A percentile compares a stretch with the other conserved stretches of the same genome.
phyloP scores from a whole-genome alignment of 202 grass and related monocot genomes.

The Hordeum pubiflorum region DNA sequence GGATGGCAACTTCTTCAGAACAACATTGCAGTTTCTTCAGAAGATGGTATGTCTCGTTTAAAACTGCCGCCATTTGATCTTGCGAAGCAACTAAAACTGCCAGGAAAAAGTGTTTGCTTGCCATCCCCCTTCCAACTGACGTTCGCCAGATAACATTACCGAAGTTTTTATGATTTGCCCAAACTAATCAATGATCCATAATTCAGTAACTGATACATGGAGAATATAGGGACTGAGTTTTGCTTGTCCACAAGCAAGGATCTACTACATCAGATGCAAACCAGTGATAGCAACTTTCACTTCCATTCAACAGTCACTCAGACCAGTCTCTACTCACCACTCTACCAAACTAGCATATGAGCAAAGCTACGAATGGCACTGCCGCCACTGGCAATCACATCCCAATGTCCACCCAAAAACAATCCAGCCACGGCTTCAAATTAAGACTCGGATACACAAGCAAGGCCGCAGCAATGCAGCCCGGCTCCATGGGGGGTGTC shows the following conservation, averaged over 20 bases:
- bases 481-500: background rate
- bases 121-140: too few species aligned
- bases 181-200: slow-evolving; percentile 1
- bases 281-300: background rate
- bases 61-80: too few species aligned
- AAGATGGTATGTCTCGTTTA: too few species aligned
- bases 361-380: background rate
- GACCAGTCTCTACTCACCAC: background rate
- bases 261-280: background rate
- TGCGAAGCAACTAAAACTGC: too few species aligned
- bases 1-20: too few species aligned
- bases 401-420: background rate
- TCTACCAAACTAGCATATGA: background rate
- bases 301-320: background rate
- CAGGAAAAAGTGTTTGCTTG: too few species aligned
- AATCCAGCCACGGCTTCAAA: background rate
- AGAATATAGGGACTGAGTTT: background rate
- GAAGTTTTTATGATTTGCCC: background rate
- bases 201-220: background rate
- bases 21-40: too few species aligned
- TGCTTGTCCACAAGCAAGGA: background rate
- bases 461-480: background rate
- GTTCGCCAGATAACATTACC: too few species aligned
- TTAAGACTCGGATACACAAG: background rate
- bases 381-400: background rate